Percentiles rank a stretch among this genome's conserved stretches.
Evolutionary conservation across 163 green algal species (phyloP).

Genomic region (Volvox carteri): DNA sequence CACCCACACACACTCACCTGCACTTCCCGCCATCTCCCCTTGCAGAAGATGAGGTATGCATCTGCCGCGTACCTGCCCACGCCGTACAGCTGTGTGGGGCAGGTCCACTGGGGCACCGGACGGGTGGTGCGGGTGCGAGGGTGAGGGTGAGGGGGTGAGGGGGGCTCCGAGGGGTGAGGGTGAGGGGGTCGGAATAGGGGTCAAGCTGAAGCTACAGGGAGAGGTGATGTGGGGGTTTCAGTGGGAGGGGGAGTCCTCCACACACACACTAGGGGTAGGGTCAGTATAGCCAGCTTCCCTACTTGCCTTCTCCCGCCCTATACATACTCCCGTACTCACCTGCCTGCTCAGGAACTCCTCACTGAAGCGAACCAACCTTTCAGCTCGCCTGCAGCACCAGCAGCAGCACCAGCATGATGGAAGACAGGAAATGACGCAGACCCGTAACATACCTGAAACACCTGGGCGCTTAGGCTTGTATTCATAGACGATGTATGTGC

Average conservation of each 20-base stretch:
- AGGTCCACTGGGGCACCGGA: conserved; percentile 72
- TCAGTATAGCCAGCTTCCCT: no score
- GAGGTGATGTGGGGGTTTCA: no score
- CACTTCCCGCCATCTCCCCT: conserved; percentile 63
- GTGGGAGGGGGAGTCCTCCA: no score
- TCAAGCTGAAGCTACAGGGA: no score
- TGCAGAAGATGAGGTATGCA: conserved; percentile 93
- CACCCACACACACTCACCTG: conserved; percentile 38
- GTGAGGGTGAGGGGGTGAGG: background rate
- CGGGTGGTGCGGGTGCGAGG: background rate
- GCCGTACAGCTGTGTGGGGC: conserved; percentile 87
- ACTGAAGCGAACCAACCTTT: conserved; percentile 84
- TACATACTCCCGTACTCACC: conserved; percentile 63
- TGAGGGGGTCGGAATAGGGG: no score
- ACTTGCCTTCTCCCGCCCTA: no score
- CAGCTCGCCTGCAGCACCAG: conserved; percentile 74
- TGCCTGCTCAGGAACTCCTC: conserved; percentile 84
- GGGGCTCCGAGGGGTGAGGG: no score
- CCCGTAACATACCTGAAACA: no score
- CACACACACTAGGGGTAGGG: no score
- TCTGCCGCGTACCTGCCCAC: conserved; percentile 93
- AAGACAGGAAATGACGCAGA: background rate
- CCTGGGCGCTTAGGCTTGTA: no score
- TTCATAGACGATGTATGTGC: no score
- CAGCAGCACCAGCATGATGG: background rate